Conservation (phyloP, 306 rosid genomes). For the Ormosia semicastrata region DNA sequence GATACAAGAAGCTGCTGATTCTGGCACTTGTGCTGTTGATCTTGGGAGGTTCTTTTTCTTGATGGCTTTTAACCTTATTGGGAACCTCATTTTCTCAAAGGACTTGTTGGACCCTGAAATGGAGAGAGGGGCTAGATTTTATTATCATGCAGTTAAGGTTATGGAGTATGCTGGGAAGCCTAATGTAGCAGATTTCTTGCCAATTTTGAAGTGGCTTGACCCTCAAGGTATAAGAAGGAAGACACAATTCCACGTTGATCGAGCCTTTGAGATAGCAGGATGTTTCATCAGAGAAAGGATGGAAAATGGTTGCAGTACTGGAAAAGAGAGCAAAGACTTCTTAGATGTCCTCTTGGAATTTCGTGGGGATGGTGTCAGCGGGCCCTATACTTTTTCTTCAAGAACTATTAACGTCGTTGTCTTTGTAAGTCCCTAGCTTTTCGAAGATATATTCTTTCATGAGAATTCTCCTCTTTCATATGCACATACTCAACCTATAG, state of each 20-base stretch:
- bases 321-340: conserved; percentile 49
- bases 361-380: conserved; percentile 46
- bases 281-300: conserved; percentile 63
- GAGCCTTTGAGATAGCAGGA: conserved; percentile 72
- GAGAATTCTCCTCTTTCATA: no score
- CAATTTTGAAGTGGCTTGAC: conserved; percentile 56
- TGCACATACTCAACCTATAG: no score
- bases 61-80: conserved; percentile 82
- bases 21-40: conserved; percentile 38
- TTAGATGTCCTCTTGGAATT: conserved; percentile 71
- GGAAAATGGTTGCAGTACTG: not conserved
- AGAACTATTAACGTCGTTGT: conserved; percentile 55
- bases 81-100: conserved; percentile 76
- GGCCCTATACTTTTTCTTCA: conserved; percentile 24
- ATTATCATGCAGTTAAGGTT: conserved; percentile 59
- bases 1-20: conserved; percentile 25
- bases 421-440: conserved; percentile 24
- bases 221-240: conserved; percentile 76
- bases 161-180: conserved; percentile 89
- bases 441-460: no score
- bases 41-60: conserved; percentile 63
- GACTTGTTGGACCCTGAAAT: conserved; percentile 64
- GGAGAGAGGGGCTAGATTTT: conserved; percentile 65
- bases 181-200: conserved; percentile 73
- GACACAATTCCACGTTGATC: conserved; percentile 65